Evolutionary conservation across 768 basidiomycete genomes (phyloP), one percentile per base, ranked within the genome.

Genomic region (Auricularia cornea): DNA sequence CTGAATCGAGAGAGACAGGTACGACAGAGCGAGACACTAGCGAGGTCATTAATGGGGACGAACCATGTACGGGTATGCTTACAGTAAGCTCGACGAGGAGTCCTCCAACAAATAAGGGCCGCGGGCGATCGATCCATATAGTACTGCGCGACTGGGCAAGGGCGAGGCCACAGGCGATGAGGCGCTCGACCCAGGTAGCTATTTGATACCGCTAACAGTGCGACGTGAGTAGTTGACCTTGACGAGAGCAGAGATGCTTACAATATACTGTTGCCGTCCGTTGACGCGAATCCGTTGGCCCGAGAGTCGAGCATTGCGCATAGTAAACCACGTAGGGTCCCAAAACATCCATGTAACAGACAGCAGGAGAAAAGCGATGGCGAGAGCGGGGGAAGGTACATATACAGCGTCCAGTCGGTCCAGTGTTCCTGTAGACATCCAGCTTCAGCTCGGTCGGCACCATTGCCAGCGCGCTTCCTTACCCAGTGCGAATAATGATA

Each of bases 321-420:
- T 76, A 11, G 81, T 77, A 28, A 81, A 74, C 72, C 92, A 93
- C 23, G 89, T 89, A 14, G 92, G 93, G 70, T 96, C 86, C 94
- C 94, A 96, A 1, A 81, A 84, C 0, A 85, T 85, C 88, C 93
- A 95, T 5, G 88, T 69, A 18, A 94, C 70, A 23, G 92, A 92
- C 18, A 83, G 12, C 1, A 86, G 52, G 31, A 78, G 74, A 23
- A 89, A 52, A 3, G 78, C 31, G 2, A 57, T 26, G 28, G 30
- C 26, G 4, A n/a, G 6, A 28, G 23, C 28, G 28, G 23, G 54
- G 14, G 26, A 31, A n/a, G 54, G 28, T 57, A 57, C 12, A 4
- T 32, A 35, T 59, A 48, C 14, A 12, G 32, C 3, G 51, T 32
- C 16, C n/a, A 60, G 59, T 52, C 51, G 62, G 41, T 57, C 60